Conservation (phyloP, 2,329 filamentous ascomycete genomes). For the Aspergillus sp. region DNA sequence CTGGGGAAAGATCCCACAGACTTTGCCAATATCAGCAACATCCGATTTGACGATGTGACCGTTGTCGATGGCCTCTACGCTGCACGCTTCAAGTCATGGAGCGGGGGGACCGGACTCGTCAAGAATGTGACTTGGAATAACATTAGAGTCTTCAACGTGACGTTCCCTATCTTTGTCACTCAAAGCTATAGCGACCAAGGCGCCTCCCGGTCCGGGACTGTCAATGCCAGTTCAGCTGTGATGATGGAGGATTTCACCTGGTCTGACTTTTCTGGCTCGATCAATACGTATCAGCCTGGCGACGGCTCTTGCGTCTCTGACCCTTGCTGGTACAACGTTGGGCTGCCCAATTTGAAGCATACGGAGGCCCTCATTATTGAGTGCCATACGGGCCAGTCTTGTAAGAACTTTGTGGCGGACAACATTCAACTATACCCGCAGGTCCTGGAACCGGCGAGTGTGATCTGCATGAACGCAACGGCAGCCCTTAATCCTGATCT, state of each 20-base stretch:
- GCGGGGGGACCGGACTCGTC: slow-evolving; percentile 45
- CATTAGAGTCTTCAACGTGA: slow-evolving; percentile 47
- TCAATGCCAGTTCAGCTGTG: slow-evolving; percentile 41
- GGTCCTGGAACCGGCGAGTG: slow-evolving; percentile 28
- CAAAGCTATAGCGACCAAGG: slow-evolving; percentile 49
- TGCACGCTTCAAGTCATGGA: slow-evolving; percentile 50
- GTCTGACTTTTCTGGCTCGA: slow-evolving; percentile 45
- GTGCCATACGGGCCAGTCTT: slow-evolving; percentile 45
- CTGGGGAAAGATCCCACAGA: slow-evolving; percentile 41
- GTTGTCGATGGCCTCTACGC: slow-evolving; percentile 47
- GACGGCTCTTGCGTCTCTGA: slow-evolving; percentile 48
- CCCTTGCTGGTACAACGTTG: slow-evolving; percentile 49
- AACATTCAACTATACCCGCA: slow-evolving; percentile 40
- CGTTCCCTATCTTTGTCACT: slow-evolving; percentile 52
- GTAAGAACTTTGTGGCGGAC: slow-evolving; percentile 37
- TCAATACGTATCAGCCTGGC: slow-evolving; percentile 47
- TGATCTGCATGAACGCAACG: slow-evolving; percentile 42
- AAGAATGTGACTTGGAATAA: slow-evolving; percentile 50
- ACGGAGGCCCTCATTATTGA: slow-evolving; percentile 48
- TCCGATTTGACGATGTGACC: slow-evolving; percentile 48
- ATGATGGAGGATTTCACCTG: slow-evolving; percentile 48
- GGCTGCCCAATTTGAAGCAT: slow-evolving; percentile 41
- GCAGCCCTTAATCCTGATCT: slow-evolving; percentile 37
- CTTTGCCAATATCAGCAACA: slow-evolving; percentile 45
- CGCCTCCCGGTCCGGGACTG: slow-evolving; percentile 29